Evolutionary conservation across 805 yeast species (phyloP), one percentile per base, ranked within the genome.

Genomic region (Spathaspora arborariae): DNA sequence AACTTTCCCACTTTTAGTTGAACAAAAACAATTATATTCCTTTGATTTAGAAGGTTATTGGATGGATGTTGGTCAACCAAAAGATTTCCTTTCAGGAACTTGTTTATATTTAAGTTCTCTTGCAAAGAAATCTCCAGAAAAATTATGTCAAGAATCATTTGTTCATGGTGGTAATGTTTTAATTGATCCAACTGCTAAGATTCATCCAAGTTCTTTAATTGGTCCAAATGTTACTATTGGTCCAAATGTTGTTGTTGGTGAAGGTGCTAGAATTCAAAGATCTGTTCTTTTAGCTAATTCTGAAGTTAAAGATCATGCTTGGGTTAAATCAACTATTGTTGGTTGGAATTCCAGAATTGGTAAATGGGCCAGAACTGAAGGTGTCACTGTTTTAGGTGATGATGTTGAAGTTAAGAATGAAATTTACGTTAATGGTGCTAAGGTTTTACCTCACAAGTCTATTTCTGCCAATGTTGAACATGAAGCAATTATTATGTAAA

Each of bases 21-120:
- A 88, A 74, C 76, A 85, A 67, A 90, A 85, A 65, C 80, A 85
- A 51, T 80, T 94, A 63, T 94, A 84, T 80, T 91, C 98, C 46
- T 94, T 88, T 65, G 99, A 94, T 73, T 82, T 94, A 65, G 97
- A 94, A 79, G 98, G 99, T 57, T 94, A 84, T 88, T 94, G 99
- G 99, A 94, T 94, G 99, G 99, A 94, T 73, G 97, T 94, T 59
- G 99, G 99, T 73, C 99, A 94, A 80, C 99, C 99, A 81, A 94
- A 92, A 82, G 99, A 94, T 75, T 94, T 90, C 84, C 75, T 94
- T 56, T 84, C 96, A 50, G 99, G 99, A 72, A 88, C 97, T 62
- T 83, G 90, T 59, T 78, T 92, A 55, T 94, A 91, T 80, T 80
- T 94, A 70, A 79, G 86, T 68, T 85, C 98, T 47, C 75, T 90